phyloP scores from a whole-genome alignment of 495 filamentous ascomycete species.

The Aspergillus carlsbadensis region DNA sequence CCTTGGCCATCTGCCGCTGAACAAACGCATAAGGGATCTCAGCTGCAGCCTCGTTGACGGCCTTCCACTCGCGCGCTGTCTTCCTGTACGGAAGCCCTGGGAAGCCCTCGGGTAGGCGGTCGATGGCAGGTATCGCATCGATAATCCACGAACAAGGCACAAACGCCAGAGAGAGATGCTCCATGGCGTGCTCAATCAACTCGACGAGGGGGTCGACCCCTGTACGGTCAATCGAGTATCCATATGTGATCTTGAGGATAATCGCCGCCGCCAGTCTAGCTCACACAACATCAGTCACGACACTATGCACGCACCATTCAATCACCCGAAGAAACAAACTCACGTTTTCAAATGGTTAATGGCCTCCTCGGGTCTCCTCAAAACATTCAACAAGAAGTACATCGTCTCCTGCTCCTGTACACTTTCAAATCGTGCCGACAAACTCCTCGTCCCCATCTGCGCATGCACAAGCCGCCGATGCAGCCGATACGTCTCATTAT shows the following conservation, averaged over 20 bases:
- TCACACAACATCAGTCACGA: conserved; percentile 10
- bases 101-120: conserved; percentile 44
- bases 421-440: conserved; percentile 31
- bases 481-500: conserved; percentile 34
- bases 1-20: conserved; percentile 36
- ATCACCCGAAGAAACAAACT: not conserved
- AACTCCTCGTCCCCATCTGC: conserved; percentile 23
- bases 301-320: not conserved
- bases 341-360: conserved; percentile 42
- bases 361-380: conserved; percentile 35
- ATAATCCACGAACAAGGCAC: conserved; percentile 46
- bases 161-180: conserved; percentile 40
- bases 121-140: conserved; percentile 41
- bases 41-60: conserved; percentile 18
- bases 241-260: conserved; percentile 51
- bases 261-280: conserved; percentile 34
- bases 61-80: conserved; percentile 31
- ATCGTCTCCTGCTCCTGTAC: conserved; percentile 40
- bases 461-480: conserved; percentile 38
- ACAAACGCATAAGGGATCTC: conserved; percentile 43
- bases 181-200: conserved; percentile 40
- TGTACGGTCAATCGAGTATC: conserved; percentile 46
- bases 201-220: conserved; percentile 43
- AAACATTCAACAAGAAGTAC: conserved; percentile 41
- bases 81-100: conserved; percentile 46